These are phyloP conservation scores for Fonsecaea multimorphosa DNA, from an alignment of 2,329 filamentous ascomycete genomes.

Conservation along the genomic window DNA sequence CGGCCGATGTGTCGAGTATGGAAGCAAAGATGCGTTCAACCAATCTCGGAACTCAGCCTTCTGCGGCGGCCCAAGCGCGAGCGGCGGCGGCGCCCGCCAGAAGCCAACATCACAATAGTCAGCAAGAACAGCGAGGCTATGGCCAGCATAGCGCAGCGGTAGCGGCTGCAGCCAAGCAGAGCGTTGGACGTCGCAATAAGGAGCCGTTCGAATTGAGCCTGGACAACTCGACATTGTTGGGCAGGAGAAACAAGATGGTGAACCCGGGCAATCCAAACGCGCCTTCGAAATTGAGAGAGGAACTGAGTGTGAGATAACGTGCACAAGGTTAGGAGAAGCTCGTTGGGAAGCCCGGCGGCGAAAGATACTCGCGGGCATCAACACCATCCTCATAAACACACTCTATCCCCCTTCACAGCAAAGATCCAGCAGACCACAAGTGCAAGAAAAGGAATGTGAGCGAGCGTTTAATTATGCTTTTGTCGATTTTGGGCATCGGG, in stretches of 20 bases:
- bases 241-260: slow-evolving; percentile 59
- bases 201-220: slow-evolving; percentile 91
- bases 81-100: slow-evolving; percentile 49
- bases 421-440: not conserved
- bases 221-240: slow-evolving; percentile 86
- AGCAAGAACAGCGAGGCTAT: slow-evolving; percentile 71
- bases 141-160: slow-evolving; percentile 87
- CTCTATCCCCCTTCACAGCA: not conserved
- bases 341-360: not conserved
- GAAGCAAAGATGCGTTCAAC: slow-evolving; percentile 88
- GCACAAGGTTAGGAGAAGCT: not conserved
- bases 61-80: slow-evolving; percentile 67
- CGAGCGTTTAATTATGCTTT: slow-evolving; percentile 1
- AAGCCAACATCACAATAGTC: slow-evolving; percentile 46
- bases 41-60: slow-evolving; percentile 66
- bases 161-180: slow-evolving; percentile 80
- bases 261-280: slow-evolving; percentile 3
- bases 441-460: slow-evolving; percentile 1
- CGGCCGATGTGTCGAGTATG: slow-evolving; percentile 70
- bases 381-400: not conserved
- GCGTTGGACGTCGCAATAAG: slow-evolving; percentile 74
- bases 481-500: not conserved
- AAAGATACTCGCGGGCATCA: not conserved
- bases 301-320: slow-evolving; percentile 37
- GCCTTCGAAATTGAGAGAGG: slow-evolving; percentile 39